phyloP scores from a whole-genome alignment of 2,329 filamentous ascomycete species.

The Paraconiothyrium sp. region DNA sequence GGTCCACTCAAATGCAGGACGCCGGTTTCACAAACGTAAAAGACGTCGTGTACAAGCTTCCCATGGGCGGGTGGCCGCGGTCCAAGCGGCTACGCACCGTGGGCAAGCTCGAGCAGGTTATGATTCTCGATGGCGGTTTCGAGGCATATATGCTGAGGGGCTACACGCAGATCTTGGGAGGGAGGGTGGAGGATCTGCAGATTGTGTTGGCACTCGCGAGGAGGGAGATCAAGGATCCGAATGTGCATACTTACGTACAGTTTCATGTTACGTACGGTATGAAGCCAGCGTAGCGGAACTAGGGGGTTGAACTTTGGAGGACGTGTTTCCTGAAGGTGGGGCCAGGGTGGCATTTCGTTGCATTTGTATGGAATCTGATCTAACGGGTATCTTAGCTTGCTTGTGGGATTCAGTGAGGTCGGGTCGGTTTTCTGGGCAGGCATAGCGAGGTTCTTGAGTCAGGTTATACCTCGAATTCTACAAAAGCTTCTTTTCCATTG shows the following conservation, averaged over 20 bases:
- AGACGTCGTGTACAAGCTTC: slow-evolving; percentile 39
- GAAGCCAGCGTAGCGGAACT: slow-evolving; percentile 19
- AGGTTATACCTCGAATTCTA: too few relatives aligned
- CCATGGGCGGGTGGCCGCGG: slow-evolving; percentile 42
- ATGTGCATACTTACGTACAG: slow-evolving; percentile 35
- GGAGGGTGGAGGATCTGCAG: slow-evolving; percentile 29
- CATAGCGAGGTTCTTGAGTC: too few relatives aligned
- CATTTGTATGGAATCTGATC: too few relatives aligned
- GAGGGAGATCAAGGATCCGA: slow-evolving; percentile 32
- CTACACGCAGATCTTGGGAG: slow-evolving; percentile 30
- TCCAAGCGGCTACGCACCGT: slow-evolving; percentile 31
- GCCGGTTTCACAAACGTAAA: slow-evolving; percentile 57
- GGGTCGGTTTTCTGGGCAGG: too few relatives aligned
- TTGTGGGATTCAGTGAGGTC: too few relatives aligned
- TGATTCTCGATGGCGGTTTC: slow-evolving; percentile 36
- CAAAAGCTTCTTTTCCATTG: too few relatives aligned
- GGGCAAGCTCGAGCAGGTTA: slow-evolving; percentile 31
- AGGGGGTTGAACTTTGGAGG: too few relatives aligned
- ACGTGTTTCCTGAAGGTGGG: too few relatives aligned
- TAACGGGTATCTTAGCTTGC: too few relatives aligned
- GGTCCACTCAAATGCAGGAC: slow-evolving; percentile 46
- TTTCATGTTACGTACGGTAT: slow-evolving; percentile 34
- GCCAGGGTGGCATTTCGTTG: too few relatives aligned
- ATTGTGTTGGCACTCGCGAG: slow-evolving; percentile 30
- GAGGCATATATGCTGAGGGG: slow-evolving; percentile 37